Evolutionary conservation across 2,329 filamentous ascomycete genomes (phyloP).

Genomic region (Colletotrichum endophyticum): DNA sequence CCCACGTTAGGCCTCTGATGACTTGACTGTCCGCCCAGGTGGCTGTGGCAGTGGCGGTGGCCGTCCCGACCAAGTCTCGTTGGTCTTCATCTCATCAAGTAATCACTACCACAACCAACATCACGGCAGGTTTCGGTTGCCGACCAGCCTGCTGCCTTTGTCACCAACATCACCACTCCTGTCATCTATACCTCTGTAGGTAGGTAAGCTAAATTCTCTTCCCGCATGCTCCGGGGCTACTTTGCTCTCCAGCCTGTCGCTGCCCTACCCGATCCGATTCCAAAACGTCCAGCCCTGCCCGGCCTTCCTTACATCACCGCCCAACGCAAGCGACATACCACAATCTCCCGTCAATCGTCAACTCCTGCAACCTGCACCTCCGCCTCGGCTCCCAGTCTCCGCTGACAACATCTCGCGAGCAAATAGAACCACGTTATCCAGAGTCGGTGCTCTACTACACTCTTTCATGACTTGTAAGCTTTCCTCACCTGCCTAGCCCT

Average conservation of each 20-base stretch:
- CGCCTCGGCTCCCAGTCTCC: background rate
- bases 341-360: background rate
- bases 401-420: background rate
- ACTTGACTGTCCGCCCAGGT: background rate
- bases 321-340: background rate
- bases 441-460: background rate
- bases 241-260: background rate
- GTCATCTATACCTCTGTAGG: background rate
- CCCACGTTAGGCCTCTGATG: background rate
- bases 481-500: background rate
- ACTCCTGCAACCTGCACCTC: background rate
- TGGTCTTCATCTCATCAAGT: background rate
- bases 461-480: background rate
- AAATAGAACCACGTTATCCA: background rate
- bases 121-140: background rate
- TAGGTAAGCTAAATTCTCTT: background rate
- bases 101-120: background rate
- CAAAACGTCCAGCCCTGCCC: background rate
- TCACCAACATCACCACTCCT: background rate
- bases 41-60: background rate
- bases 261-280: background rate
- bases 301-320: background rate
- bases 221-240: background rate
- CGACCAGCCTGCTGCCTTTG: background rate
- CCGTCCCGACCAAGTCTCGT: background rate